A percentile compares a stretch with the other conserved stretches of the same genome.
Evolutionary conservation across 2,329 filamentous ascomycete genomes (phyloP).

Genomic region (Trichoderma pleuroti): DNA sequence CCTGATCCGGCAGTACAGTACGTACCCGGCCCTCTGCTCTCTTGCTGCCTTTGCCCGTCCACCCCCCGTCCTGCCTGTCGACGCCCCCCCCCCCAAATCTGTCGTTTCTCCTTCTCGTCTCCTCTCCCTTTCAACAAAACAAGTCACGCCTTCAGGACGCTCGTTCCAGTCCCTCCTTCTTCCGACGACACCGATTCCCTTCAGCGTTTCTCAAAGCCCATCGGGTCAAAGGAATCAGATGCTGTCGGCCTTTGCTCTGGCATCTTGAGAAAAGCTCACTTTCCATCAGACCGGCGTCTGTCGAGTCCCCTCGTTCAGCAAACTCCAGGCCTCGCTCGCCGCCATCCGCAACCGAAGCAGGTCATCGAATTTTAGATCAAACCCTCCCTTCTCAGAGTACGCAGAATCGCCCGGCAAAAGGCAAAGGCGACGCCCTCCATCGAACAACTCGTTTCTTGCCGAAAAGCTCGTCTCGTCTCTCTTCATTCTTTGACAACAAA

Average conservation of each 20-base stretch:
- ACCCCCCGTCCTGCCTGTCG: background rate
- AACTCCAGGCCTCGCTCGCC: background rate
- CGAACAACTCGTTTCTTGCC: background rate
- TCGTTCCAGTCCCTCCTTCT: conserved; percentile 43
- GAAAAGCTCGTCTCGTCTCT: background rate
- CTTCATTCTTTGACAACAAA: conserved; percentile 4
- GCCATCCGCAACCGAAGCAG: background rate
- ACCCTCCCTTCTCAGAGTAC: conserved; percentile 5
- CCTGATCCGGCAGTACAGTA: conserved; percentile 14
- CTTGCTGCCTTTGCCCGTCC: background rate
- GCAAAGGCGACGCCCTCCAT: background rate
- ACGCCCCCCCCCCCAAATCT: conserved; percentile 17
- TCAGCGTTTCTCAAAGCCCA: conserved; percentile 18
- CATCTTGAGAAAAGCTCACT: conserved; percentile 14
- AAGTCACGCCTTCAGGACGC: conserved; percentile 36
- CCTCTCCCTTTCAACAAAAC: conserved; percentile 40
- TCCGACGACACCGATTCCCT: conserved; percentile 18
- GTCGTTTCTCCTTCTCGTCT: conserved; percentile 17
- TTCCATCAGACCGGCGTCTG: conserved; percentile 11
- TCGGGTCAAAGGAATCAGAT: conserved; percentile 19
- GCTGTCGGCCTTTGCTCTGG: conserved; percentile 15
- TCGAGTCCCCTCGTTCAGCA: conserved; percentile 18
- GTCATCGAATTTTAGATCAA: conserved; percentile 1
- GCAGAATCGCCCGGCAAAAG: background rate
- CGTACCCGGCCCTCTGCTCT: background rate